Conservation (phyloP, 176 grass and related monocot species). For the Aegilops bicornis region DNA sequence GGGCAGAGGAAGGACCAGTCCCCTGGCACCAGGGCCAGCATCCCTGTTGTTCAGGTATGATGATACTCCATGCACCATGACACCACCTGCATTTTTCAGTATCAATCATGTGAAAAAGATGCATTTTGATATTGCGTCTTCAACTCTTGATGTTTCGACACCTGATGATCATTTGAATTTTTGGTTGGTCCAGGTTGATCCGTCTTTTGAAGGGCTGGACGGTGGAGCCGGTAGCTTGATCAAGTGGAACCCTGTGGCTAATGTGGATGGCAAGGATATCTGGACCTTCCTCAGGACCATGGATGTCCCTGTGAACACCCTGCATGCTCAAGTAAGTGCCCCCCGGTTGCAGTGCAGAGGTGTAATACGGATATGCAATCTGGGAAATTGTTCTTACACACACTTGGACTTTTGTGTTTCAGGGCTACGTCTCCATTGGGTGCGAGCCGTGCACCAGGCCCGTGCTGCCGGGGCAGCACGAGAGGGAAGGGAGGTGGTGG, state of each 20-base stretch:
- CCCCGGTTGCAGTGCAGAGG: neutral
- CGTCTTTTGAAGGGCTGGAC: conserved; percentile 69
- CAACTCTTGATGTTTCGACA: neutral
- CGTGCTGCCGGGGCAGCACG: conserved; percentile 83
- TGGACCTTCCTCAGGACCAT: conserved; percentile 95
- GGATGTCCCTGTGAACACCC: conserved; percentile 87
- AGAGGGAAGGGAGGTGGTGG: conserved; percentile 97
- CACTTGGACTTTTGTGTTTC: neutral
- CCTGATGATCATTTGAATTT: neutral
- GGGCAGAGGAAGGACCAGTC: conserved; percentile 95
- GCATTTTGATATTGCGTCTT: neutral
- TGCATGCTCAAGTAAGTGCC: conserved; percentile 66
- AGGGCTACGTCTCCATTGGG: conserved; percentile 94
- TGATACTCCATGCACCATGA: neutral
- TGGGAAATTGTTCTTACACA: neutral
- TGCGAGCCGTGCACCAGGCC: conserved; percentile 98
- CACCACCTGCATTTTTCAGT: neutral
- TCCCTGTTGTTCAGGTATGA: conserved; percentile 75
- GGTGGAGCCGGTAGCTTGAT: conserved; percentile 79
- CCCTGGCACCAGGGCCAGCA: conserved; percentile 76
- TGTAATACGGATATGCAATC: neutral
- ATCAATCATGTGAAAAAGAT: neutral
- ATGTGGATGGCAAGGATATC: conserved; percentile 83
- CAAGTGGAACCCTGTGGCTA: conserved; percentile 95
- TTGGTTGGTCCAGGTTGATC: conserved; percentile 60